A percentile compares a stretch with the other conserved stretches of the same genome.
These are phyloP conservation scores for Cairneyella variabilis DNA, from an alignment of 495 filamentous ascomycete species.

Conservation along the genomic window DNA sequence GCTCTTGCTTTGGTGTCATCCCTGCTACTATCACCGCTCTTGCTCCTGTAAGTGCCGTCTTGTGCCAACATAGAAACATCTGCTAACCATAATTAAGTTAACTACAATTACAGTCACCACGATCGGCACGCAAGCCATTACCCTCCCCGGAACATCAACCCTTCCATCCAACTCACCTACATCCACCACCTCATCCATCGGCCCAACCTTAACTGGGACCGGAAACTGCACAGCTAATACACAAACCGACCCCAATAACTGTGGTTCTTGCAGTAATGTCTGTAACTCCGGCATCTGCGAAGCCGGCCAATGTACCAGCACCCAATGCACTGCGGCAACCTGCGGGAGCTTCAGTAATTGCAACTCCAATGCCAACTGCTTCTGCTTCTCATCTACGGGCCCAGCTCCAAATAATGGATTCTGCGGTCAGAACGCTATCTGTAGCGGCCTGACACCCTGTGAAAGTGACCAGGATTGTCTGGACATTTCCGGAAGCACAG, in stretches of 20 bases:
- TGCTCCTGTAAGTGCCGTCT: neutral
- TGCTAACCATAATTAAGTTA: conserved; percentile 1
- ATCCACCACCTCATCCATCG: neutral
- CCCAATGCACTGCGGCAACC: neutral
- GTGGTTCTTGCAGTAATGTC: conserved; percentile 7
- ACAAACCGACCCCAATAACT: conserved; percentile 8
- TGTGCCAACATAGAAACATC: neutral
- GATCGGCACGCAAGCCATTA: neutral
- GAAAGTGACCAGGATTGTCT: conserved; percentile 2
- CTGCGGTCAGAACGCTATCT: conserved; percentile 8
- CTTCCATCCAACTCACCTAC: neutral
- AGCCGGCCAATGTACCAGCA: neutral
- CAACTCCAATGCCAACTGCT: conserved; percentile 5
- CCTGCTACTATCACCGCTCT: conserved; percentile 6
- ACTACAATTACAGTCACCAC: neutral
- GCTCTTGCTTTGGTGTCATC: conserved; percentile 27
- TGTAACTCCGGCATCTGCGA: conserved; percentile 5
- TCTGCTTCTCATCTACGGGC: conserved; percentile 6
- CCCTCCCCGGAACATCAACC: neutral
- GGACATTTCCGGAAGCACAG: neutral
- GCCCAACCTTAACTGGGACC: neutral
- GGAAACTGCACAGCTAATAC: neutral
- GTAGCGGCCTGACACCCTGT: conserved; percentile 2
- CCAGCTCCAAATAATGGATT: neutral
- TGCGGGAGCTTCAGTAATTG: conserved; percentile 12